Evolutionary conservation across 371 early-diverging fungal species (phyloP), one percentile per base, ranked within the genome.

Genomic region (Lichtheimia corymbifera): DNA sequence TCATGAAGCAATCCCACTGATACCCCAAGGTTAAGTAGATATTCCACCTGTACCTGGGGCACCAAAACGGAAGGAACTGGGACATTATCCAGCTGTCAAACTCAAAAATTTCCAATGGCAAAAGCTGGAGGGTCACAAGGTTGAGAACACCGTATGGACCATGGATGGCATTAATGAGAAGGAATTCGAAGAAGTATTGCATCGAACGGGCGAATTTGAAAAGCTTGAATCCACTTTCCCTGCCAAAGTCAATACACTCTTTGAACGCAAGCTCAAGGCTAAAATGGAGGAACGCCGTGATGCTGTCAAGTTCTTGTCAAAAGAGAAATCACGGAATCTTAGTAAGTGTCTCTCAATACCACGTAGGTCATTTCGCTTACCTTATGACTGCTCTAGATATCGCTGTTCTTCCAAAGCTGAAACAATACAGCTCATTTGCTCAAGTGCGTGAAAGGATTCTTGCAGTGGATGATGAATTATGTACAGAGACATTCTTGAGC

Each of bases 401-500:
- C 59, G 75, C 77, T 6, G 64, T 80, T 11, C 50, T 80, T 2
- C 75, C 80, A 13, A 67, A 65, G 35, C 50, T 72, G 24, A 76
- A 74, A 40, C 63, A 57, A 24, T 68, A 64, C 27, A 56, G 49
- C 3, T 61, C 61, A 4, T 73, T 66, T 50, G 59, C 49, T 25
- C 81, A 89, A 47, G 73, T 73, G 3, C 64, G 71, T n/a, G 17
- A 60, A 35, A 58, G 63, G 30, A 75, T 80, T 14, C 53, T 80
- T 53, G 53, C 55, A 12, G 30, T 84, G 30, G 72, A 84, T 50
- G 74, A 73, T 40, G 65, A 67, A 2, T 56, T 74, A 0, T 74
- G 83, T 42, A 68, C 74, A 3, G 86, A 87, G 40, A 75, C 66
- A 2, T 70, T 85, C 55, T 55, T 86, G 52, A 66, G 76, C 45